Percentiles rank a stretch among this genome's conserved stretches.
phyloP scores from a whole-genome alignment of 345 rosid species.

The Pseudoturritis turrita region DNA sequence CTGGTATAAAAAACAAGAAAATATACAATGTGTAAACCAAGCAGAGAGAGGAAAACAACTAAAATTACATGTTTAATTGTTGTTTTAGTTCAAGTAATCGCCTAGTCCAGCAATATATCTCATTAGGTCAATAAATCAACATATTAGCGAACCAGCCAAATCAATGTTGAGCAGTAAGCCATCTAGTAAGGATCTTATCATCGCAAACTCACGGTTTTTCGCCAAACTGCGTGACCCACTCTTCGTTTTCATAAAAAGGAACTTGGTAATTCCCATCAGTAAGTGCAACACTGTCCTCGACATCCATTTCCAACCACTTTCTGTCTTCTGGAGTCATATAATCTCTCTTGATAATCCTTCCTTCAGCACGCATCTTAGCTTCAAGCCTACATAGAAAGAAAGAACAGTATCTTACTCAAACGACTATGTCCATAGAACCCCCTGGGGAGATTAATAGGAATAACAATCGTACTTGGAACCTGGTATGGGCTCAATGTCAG shows the following conservation, averaged over 20 bases:
- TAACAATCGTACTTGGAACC: slow-evolving; percentile 72
- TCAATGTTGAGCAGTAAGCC: background rate
- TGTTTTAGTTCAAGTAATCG: background rate
- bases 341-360: slow-evolving; percentile 68
- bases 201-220: slow-evolving; percentile 66
- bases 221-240: slow-evolving; percentile 72
- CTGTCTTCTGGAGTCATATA: slow-evolving; percentile 83
- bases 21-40: slow-evolving; percentile 8
- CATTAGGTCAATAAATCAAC: background rate
- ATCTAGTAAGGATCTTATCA: slow-evolving; percentile 4
- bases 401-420: background rate
- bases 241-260: slow-evolving; percentile 74
- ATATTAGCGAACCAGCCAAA: slow-evolving; percentile 2
- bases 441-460: background rate
- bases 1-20: slow-evolving; percentile 36
- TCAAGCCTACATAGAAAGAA: slow-evolving; percentile 61
- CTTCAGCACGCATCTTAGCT: slow-evolving; percentile 89
- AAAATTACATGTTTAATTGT: background rate
- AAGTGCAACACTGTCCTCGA: slow-evolving; percentile 65
- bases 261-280: slow-evolving; percentile 46
- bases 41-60: slow-evolving; percentile 5
- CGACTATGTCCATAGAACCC: background rate
- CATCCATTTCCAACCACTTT: slow-evolving; percentile 92
- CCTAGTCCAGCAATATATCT: background rate
- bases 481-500: slow-evolving; percentile 83